Percentiles rank a stretch among this genome's conserved stretches.
Conservation (phyloP, 495 filamentous ascomycete genomes). For the Amorphotheca resinae region DNA sequence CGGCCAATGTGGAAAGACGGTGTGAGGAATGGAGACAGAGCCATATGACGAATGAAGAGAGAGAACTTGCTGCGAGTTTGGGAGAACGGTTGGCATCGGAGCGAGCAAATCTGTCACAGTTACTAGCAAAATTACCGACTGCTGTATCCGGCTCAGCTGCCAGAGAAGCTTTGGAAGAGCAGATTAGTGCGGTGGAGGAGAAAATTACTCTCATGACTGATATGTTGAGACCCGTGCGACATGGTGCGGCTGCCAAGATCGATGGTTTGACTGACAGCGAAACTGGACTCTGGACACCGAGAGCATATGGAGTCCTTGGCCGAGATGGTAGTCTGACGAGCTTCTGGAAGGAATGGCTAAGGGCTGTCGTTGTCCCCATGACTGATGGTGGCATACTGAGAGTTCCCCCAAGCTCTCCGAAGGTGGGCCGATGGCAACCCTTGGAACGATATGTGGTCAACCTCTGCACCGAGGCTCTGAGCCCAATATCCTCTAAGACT, state of each 20-base stretch:
- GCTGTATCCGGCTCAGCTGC: conserved; percentile 67
- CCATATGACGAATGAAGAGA: conserved; percentile 93
- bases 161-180: conserved; percentile 76
- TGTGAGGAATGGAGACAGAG: conserved; percentile 89
- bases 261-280: conserved; percentile 93
- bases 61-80: conserved; percentile 84
- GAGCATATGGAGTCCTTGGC: conserved; percentile 87
- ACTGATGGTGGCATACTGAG: conserved; percentile 72
- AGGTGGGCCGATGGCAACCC: conserved; percentile 91
- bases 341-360: conserved; percentile 99
- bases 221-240: conserved; percentile 80
- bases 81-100: conserved; percentile 84
- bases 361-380: conserved; percentile 88
- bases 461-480: conserved; percentile 87
- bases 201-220: conserved; percentile 96
- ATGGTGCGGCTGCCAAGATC: conserved; percentile 92
- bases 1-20: conserved; percentile 77
- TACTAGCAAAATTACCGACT: conserved; percentile 70
- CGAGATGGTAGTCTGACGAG: conserved; percentile 70
- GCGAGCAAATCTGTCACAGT: conserved; percentile 75
- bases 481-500: conserved; percentile 82
- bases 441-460: conserved; percentile 96
- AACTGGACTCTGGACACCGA: conserved; percentile 91
- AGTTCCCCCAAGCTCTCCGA: conserved; percentile 78
- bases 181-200: conserved; percentile 92